Percentiles rank a stretch among this genome's conserved stretches.
Conservation (phyloP, 2,329 filamentous ascomycete genomes). For the Exophiala sp. region DNA sequence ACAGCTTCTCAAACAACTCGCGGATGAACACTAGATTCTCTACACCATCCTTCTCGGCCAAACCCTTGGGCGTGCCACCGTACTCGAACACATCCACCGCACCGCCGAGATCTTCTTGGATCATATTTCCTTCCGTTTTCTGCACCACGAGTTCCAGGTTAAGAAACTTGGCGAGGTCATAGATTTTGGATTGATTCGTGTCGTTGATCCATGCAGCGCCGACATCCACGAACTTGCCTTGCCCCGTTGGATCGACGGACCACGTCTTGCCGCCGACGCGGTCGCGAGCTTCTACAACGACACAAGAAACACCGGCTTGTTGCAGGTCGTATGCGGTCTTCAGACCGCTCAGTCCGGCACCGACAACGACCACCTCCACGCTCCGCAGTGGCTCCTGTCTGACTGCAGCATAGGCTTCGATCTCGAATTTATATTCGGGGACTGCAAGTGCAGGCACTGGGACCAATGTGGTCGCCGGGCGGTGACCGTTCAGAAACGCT, state of each 20-base stretch:
- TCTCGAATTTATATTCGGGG: slow-evolving; percentile 42
- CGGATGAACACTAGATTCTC: slow-evolving; percentile 35
- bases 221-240: slow-evolving; percentile 43
- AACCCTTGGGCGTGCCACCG: slow-evolving; percentile 17
- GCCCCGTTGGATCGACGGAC: slow-evolving; percentile 27
- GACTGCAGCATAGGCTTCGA: slow-evolving; percentile 57
- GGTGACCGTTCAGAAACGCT: slow-evolving; percentile 38
- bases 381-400: slow-evolving; percentile 44
- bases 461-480: slow-evolving; percentile 43
- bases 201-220: slow-evolving; percentile 62
- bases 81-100: slow-evolving; percentile 23
- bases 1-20: slow-evolving; percentile 39
- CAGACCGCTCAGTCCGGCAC: slow-evolving; percentile 40
- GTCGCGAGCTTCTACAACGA: slow-evolving; percentile 42
- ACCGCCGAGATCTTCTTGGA: slow-evolving; percentile 38
- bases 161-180: slow-evolving; percentile 32
- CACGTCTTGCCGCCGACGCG: slow-evolving; percentile 44
- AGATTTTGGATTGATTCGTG: slow-evolving; percentile 49
- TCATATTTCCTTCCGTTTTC: slow-evolving; percentile 44
- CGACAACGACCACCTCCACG: slow-evolving; percentile 38
- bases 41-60: slow-evolving; percentile 14
- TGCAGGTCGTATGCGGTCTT: slow-evolving; percentile 34
- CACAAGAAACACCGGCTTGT: slow-evolving; percentile 33
- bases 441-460: slow-evolving; percentile 42
- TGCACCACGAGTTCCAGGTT: slow-evolving; percentile 48